A percentile compares a stretch with the other conserved stretches of the same genome.
Evolutionary conservation across 805 yeast genomes (phyloP).

Genomic region (Hanseniaspora opuntiae): DNA sequence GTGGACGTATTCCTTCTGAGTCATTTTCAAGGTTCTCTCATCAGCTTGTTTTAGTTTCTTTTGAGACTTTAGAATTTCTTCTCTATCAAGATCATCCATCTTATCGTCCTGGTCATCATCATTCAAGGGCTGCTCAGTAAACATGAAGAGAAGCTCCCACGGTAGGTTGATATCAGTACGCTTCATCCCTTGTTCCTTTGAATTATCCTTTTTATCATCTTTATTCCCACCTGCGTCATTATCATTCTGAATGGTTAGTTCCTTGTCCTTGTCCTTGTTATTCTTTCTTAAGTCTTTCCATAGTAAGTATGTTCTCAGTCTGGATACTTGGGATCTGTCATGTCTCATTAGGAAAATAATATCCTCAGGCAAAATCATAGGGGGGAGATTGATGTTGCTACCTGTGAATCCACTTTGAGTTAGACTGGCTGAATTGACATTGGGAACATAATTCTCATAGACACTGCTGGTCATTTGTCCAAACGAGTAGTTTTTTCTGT

Average conservation of each 20-base stretch:
- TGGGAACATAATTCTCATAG: neutral
- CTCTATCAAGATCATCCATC: slow-evolving; percentile 65
- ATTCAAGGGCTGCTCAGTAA: slow-evolving; percentile 69
- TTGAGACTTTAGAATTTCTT: slow-evolving; percentile 76
- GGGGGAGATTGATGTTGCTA: slow-evolving; percentile 57
- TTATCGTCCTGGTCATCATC: slow-evolving; percentile 47
- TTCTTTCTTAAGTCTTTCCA: slow-evolving; percentile 95
- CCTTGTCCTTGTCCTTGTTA: slow-evolving; percentile 49
- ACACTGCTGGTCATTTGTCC: neutral
- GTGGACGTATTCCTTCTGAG: slow-evolving; percentile 92
- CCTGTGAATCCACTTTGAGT: neutral
- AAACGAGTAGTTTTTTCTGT: slow-evolving; percentile 1
- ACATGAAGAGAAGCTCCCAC: slow-evolving; percentile 93
- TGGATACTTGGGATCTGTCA: slow-evolving; percentile 84
- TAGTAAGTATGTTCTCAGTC: slow-evolving; percentile 77
- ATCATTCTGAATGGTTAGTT: slow-evolving; percentile 27
- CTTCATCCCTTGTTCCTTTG: slow-evolving; percentile 36
- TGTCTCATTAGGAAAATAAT: slow-evolving; percentile 83
- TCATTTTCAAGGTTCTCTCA: slow-evolving; percentile 85
- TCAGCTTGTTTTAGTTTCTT: slow-evolving; percentile 84
- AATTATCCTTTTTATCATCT: slow-evolving; percentile 23
- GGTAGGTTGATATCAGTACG: slow-evolving; percentile 75
- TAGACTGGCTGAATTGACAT: neutral
- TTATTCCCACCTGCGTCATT: slow-evolving; percentile 25
- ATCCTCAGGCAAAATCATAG: slow-evolving; percentile 80